These are phyloP conservation scores for Camellia oleifera DNA, from an alignment of 179 eudicot species.

Conservation along the genomic window DNA sequence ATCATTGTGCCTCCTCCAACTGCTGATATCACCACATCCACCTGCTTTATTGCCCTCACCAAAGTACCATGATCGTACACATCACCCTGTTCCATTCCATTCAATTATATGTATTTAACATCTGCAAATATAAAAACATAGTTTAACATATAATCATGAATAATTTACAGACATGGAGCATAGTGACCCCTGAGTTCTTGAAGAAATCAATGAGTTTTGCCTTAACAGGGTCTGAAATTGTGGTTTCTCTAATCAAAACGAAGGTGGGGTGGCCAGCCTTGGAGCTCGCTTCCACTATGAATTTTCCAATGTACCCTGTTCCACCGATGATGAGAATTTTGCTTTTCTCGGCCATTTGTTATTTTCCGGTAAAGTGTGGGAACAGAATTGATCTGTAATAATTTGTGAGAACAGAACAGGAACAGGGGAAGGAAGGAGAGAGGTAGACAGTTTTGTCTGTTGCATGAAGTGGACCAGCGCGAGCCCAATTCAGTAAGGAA, in stretches of 20 bases:
- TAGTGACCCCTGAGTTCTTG: constrained; percentile 40
- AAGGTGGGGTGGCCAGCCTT: constrained; percentile 47
- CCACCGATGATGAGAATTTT: constrained; percentile 52
- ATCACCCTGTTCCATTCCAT: constrained; percentile 39
- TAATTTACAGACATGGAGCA: constrained; percentile 28
- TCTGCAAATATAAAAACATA: not conserved
- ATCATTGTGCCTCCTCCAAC: constrained; percentile 26
- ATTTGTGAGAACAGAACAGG: too few species aligned
- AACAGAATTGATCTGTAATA: not conserved
- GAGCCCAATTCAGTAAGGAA: too few species aligned
- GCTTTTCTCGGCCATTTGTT: constrained; percentile 42
- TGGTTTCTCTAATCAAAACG: constrained; percentile 35
- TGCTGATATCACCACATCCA: constrained; percentile 53
- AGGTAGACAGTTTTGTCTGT: too few species aligned
- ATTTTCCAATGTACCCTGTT: constrained; percentile 56
- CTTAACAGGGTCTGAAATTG: constrained; percentile 44
- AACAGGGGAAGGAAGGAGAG: not conserved
- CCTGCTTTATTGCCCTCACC: constrained; percentile 48
- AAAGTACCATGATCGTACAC: constrained; percentile 45
- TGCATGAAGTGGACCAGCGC: too few species aligned
- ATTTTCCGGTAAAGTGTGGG: not conserved
- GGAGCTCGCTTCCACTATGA: constrained; percentile 46
- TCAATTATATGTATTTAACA: too few species aligned
- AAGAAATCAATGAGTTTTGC: constrained; percentile 35
- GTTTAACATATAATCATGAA: not conserved